Evolutionary conservation across 2,329 filamentous ascomycete species (phyloP), one percentile per base, ranked within the genome.

Genomic region (Stemphylium beticola): DNA sequence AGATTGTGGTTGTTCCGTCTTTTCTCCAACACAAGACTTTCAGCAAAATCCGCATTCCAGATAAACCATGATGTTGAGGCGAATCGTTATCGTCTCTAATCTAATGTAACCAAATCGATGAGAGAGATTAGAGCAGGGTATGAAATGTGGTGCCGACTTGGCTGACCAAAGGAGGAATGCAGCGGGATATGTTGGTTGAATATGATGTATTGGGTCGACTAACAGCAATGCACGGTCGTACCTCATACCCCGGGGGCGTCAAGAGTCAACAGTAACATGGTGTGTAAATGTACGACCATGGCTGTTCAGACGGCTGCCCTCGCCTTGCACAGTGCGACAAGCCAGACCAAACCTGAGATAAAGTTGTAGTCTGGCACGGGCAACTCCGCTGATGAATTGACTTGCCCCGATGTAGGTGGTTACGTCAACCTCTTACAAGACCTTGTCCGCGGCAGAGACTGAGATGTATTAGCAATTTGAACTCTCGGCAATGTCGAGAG

Each of bases 391-490:
- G 1, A 14, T 32, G 18, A 26, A 48, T 1, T 33, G 4, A 17
- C 36, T 22, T 36, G 12, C 7, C 11, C 22, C 17, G 5, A 36
- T 33, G 37, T 39, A 26, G 4, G 15, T 22, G 20, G 51, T 33
- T 12, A n/a, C n/a, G 14, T 40, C 18, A 32, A 11, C 14, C n/a
- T 9, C 42, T 47, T 24, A 68, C 40, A 73, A 55, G 11, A 74
- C 71, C 38, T 73, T 74, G 17, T 69, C 69, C 9, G 65, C 71
- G 18, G 71, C 67, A 36, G 71, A 74, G 3, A 74, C 70, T 73
- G 45, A 17, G 22, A 1, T 8, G 17, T 26, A n/a, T 60, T 45
- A 53, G 48, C 37, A 17, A 32, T 8, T 32, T 29, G 14, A 15
- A 20, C 20, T 37, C 31, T 17, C 34, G 11, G 29, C 31, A 17